These are phyloP conservation scores for Mortierella hygrophila DNA, from an alignment of 192 early-diverging fungal genomes.

Conservation along the genomic window DNA sequence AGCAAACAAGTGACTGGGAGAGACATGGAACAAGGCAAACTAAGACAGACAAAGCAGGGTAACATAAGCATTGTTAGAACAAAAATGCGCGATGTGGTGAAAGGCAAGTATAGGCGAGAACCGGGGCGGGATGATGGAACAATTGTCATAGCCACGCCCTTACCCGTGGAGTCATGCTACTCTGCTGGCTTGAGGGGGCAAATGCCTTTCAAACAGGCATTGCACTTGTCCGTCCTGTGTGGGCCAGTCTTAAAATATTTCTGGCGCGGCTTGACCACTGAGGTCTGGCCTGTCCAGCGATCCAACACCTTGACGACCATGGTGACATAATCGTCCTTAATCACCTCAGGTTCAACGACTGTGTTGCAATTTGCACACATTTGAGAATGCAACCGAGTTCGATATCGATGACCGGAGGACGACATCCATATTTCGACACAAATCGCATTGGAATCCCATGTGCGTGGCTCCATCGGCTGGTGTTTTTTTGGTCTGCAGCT, in stretches of 20 bases:
- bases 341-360: slow-evolving; percentile 4
- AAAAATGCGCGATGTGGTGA: background rate
- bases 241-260: slow-evolving; percentile 5
- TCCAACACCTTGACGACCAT: slow-evolving; percentile 15
- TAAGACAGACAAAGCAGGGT: background rate
- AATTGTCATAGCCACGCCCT: background rate
- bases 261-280: slow-evolving; percentile 15
- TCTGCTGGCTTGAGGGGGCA: slow-evolving; percentile 1
- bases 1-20: background rate
- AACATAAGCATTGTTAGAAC: background rate
- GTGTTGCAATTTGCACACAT: slow-evolving; percentile 2
- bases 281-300: slow-evolving; percentile 18
- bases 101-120: background rate
- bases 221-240: slow-evolving; percentile 16
- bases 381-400: slow-evolving; percentile 21
- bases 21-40: background rate
- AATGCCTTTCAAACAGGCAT: slow-evolving; percentile 17
- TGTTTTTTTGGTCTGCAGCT: slow-evolving; percentile 2
- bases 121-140: too few relatives aligned
- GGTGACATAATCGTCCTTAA: slow-evolving; percentile 14
- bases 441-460: slow-evolving; percentile 4
- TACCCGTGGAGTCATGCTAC: slow-evolving; percentile 8
- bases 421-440: slow-evolving; percentile 27
- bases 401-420: slow-evolving; percentile 25
- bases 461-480: slow-evolving; percentile 1